phyloP scores from a whole-genome alignment of 495 filamentous ascomycete genomes.

The Daldinia decipiens region DNA sequence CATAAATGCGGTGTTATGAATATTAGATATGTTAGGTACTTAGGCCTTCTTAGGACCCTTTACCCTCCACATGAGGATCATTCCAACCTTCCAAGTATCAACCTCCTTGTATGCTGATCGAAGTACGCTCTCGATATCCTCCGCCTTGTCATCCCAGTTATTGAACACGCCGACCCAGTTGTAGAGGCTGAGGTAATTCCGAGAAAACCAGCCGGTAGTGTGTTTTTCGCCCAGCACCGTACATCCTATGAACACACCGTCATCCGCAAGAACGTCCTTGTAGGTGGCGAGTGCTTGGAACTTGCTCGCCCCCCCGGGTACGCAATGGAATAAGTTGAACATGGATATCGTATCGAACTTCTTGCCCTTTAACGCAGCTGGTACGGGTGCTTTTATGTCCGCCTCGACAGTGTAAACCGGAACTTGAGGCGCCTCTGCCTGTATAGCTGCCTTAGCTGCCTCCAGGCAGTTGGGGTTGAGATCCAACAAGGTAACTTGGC shows the following conservation, averaged over 20 bases:
- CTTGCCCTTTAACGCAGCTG: slow-evolving; percentile 15
- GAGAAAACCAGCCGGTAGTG: slow-evolving; percentile 52
- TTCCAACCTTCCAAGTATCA: slow-evolving; percentile 44
- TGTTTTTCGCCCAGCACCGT: slow-evolving; percentile 50
- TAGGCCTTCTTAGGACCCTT: slow-evolving; percentile 1
- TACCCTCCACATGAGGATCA: slow-evolving; percentile 11
- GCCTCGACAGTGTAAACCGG: slow-evolving; percentile 31
- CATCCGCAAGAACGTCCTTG: slow-evolving; percentile 41
- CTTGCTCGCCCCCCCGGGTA: slow-evolving; percentile 43
- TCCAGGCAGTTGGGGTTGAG: slow-evolving; percentile 43
- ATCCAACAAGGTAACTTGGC: slow-evolving; percentile 47
- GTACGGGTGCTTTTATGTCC: slow-evolving; percentile 38
- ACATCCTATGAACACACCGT: slow-evolving; percentile 50
- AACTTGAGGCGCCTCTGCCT: slow-evolving; percentile 10
- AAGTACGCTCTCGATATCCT: slow-evolving; percentile 51
- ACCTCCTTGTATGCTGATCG: slow-evolving; percentile 47
- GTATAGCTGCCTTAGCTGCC: slow-evolving; percentile 27
- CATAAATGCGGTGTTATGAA: background rate
- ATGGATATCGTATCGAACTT: slow-evolving; percentile 52
- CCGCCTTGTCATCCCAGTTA: slow-evolving; percentile 42
- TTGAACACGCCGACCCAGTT: slow-evolving; percentile 44
- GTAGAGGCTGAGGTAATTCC: slow-evolving; percentile 46
- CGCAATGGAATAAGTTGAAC: slow-evolving; percentile 56
- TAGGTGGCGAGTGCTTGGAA: slow-evolving; percentile 37
- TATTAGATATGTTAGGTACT: background rate